Base-by-base conservation (phyloP, 768 basidiomycete species). In the Rhodotorula sphaerocarpa region DNA sequence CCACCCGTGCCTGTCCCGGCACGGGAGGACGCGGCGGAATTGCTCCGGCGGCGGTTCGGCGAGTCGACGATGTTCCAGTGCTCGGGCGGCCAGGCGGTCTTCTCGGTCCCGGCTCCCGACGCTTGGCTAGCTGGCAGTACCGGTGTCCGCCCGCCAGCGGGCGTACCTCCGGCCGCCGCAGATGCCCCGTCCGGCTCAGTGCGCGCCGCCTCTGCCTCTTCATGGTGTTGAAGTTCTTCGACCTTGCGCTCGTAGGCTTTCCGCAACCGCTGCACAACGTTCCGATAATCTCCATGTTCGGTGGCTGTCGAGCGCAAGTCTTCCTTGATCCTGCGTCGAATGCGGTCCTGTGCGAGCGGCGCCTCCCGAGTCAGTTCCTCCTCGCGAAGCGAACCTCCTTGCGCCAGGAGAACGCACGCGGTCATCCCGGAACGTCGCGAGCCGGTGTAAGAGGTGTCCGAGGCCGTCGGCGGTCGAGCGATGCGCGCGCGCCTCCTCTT, bases 231-330 rank as follows among this genome's bases (percentile, higher is more conserved):
- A 25, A 70, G 63, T 41, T 69, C 68, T 30, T 72, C 71, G 27
- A 70, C 67, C 21, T 61, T 67, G n/a, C 66, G 62, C 56, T 72
- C 65, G 63, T 72, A 72, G 27, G 52, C 52, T 36, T 63, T 54
- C 21, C 69, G 53, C 16, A 71, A 41, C 6, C 68, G 65, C 1
- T 30, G 44, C 5, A 69, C 68, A 45, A 63, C 65, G 7, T 18
- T 14, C 45, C 61, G 67, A 67, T 72, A 72, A 30, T 70, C 70
- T 16, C 55, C 7, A 47, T 70, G 55, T 45, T 69, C 70, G 44
- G 23, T 41, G 3, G 57, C 51, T 0, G 65, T 63, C 15, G 61
- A 61, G 15, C 67, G 50, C 3, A 64, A 30, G 47, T 72, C 67
- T 6, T 72, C 71, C 48, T 59, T 51, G 51, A 70, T 57, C 10